These are phyloP conservation scores for Symbiodinium pilosum DNA, from an alignment of 73 alveolate genomes.

Conservation along the genomic window DNA sequence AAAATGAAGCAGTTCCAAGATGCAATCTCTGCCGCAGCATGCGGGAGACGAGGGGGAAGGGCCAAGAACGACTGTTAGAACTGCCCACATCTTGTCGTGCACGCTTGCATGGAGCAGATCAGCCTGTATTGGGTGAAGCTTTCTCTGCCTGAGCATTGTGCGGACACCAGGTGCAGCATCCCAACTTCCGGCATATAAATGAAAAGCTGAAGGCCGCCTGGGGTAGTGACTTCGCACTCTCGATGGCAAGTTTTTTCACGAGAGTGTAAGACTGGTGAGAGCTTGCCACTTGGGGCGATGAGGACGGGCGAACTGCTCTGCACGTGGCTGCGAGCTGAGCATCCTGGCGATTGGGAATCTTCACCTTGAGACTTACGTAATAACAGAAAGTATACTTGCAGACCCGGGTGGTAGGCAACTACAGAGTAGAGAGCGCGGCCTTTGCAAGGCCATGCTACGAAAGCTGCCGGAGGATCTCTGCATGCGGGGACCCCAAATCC, in stretches of 20 bases:
- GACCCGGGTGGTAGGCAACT: background rate
- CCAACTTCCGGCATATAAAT: background rate
- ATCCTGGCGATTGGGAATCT: no score
- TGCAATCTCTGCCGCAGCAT: no score
- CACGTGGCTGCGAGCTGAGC: constrained; percentile 19
- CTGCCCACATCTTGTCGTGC: no score
- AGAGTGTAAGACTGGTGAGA: background rate
- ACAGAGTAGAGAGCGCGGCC: background rate
- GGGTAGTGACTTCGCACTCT: background rate
- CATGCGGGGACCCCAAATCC: background rate
- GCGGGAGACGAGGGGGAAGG: no score
- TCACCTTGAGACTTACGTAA: no score
- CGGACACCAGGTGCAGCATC: constrained; percentile 8
- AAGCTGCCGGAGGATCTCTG: constrained; percentile 30
- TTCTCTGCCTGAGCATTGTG: no score
- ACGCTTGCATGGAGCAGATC: no score
- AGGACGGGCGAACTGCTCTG: constrained; percentile 28
- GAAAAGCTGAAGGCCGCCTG: constrained; percentile 3
- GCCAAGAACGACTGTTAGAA: no score
- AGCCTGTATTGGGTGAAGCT: no score
- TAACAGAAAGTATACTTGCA: background rate
- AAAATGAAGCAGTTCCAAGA: no score
- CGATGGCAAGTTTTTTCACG: no score
- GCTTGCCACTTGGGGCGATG: background rate
- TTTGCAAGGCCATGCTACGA: background rate